Conservation (phyloP, 768 basidiomycete species). For the Steccherinum ochraceum region DNA sequence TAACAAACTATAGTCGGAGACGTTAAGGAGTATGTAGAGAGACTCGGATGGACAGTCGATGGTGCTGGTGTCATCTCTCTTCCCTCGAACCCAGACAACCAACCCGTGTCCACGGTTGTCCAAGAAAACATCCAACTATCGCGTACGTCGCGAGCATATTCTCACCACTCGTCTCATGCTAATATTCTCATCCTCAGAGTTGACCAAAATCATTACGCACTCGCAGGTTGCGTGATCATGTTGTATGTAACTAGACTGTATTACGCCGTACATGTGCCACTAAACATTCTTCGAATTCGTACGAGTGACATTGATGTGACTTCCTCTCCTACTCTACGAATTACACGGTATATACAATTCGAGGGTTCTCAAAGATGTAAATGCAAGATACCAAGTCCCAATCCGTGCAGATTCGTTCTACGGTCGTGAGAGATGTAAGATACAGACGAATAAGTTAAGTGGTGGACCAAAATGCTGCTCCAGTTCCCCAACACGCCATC, state of each 20-base stretch:
- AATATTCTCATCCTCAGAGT: conserved; percentile 37
- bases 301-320: no score
- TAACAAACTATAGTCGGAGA: conserved; percentile 37
- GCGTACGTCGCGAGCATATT: conserved; percentile 43
- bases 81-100: conserved; percentile 83
- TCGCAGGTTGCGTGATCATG: conserved; percentile 42
- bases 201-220: conserved; percentile 72
- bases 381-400: no score
- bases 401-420: no score
- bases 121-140: conserved; percentile 78
- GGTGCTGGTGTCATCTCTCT: conserved; percentile 51
- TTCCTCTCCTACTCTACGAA: no score
- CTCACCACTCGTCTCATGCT: conserved; percentile 5
- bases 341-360: no score
- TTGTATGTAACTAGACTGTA: background rate
- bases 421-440: no score
- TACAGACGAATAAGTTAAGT: no score
- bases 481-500: conserved; percentile 79
- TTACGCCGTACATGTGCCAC: background rate
- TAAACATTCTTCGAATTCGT: no score
- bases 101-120: conserved; percentile 78
- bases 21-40: conserved; percentile 52
- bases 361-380: no score
- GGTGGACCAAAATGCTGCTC: conserved; percentile 48
- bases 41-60: conserved; percentile 64